Evolutionary conservation across 345 rosid species (phyloP), one percentile per base, ranked within the genome.

Genomic region (Citrus sinensis): DNA sequence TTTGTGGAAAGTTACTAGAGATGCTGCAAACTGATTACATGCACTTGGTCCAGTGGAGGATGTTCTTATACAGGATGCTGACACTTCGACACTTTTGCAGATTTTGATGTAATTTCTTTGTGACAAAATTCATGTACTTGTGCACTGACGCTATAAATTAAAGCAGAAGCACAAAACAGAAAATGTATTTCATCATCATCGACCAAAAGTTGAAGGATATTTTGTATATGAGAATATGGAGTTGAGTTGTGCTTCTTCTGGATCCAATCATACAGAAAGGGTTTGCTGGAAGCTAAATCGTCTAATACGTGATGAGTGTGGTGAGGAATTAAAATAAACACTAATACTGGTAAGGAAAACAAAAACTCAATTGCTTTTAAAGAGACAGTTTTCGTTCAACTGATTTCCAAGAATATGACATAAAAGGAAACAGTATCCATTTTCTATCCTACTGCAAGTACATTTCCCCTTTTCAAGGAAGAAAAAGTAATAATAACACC

Each of bases 371-470:
- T n/a, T 24, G 55, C 27, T 8, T 22, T 25, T 46, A 58, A 70
- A 7, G 27, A 56, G 49, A 25, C 17, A 39, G 13, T 39, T 62
- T 54, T 54, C 32, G 63, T 64, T 63, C 24, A 64, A 64, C 25
- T n/a, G 71, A 9, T 16, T 70, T 69, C 27, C n/a, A 22, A 55
- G 60, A 69, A 13, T 69, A 24, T 27, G 32, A 69, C 24, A 39
- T 7, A 11, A 16, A 6, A 25, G 7, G 58, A 46, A 49, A 69
- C 46, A 14, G 19, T 7, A 79, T 80, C 82, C 76, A 81, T 61
- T 84, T 82, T 40, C 46, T 9, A 40, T 49, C 76, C 80, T 67
- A 10, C 9, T 5, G 69, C 1, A 65, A 65, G 1, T 34, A 17
- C 42, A 19, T 35, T 22, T 66, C 49, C 70, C 30, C 27, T 66